phyloP scores from a whole-genome alignment of 2,329 filamentous ascomycete genomes.

The Diaporthe caulivora region DNA sequence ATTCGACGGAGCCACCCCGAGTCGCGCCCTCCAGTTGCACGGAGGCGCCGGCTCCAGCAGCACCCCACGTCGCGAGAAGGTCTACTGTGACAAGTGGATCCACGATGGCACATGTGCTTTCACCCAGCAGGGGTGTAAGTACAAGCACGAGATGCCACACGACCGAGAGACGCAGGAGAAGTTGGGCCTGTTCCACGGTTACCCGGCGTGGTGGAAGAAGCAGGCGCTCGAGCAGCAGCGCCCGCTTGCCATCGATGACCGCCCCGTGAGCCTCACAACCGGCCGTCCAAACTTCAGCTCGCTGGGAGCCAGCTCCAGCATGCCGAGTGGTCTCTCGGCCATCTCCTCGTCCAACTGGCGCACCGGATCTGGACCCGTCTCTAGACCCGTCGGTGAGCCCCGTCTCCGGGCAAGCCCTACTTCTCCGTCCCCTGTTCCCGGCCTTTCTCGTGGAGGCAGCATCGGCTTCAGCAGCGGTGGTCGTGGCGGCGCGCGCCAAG shows the following conservation, averaged over 20 bases:
- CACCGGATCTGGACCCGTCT: background rate
- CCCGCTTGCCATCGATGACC: slow-evolving; percentile 22
- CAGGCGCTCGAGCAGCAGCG: slow-evolving; percentile 58
- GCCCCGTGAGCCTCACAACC: background rate
- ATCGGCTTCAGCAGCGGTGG: slow-evolving; percentile 4
- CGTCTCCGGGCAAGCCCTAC: background rate
- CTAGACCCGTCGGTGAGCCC: background rate
- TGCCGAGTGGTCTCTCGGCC: background rate
- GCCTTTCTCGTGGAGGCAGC: background rate
- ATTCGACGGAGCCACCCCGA: background rate
- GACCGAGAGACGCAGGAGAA: slow-evolving; percentile 74
- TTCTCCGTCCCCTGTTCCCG: background rate
- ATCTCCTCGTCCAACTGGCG: slow-evolving; percentile 9
- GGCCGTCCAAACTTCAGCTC: background rate
- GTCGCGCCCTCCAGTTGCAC: background rate
- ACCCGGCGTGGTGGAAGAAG: slow-evolving; percentile 72
- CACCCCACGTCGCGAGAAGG: slow-evolving; percentile 67
- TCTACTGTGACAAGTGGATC: slow-evolving; percentile 92
- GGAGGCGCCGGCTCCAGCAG: background rate
- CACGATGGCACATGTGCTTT: slow-evolving; percentile 88
- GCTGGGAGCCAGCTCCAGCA: background rate
- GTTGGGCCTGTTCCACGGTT: slow-evolving; percentile 77
- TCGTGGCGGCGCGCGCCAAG: slow-evolving; percentile 5
- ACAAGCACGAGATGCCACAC: slow-evolving; percentile 89
- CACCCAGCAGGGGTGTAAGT: slow-evolving; percentile 86